Percentiles rank a stretch among this genome's conserved stretches.
Conservation (phyloP, 352 stramenopile species). For the Elongisporangium anandrum region DNA sequence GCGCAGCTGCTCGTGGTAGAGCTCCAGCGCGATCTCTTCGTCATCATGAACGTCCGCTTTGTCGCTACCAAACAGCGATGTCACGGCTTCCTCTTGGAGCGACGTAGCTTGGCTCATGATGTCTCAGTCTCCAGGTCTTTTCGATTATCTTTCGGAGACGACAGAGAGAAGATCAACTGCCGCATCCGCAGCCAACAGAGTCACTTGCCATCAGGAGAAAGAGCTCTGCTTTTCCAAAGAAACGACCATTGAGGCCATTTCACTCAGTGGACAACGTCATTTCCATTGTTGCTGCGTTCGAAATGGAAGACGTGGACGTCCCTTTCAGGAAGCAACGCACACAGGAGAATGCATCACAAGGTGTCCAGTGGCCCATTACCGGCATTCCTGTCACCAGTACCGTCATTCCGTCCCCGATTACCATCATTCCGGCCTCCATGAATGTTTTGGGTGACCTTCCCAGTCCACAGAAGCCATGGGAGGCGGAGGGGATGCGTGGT, state of each 20-base stretch:
- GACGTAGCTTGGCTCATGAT: neutral
- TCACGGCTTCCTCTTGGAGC: neutral
- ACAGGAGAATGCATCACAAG: neutral
- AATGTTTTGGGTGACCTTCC: neutral
- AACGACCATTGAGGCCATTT: neutral
- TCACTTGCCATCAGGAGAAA: neutral
- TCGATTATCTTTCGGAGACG: neutral
- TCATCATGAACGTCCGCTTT: neutral
- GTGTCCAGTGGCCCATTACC: neutral
- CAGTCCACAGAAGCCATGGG: neutral
- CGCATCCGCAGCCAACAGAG: neutral
- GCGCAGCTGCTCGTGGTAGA: slow-evolving; percentile 33
- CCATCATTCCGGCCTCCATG: neutral
- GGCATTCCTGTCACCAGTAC: neutral
- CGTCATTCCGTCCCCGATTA: neutral
- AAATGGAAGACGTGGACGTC: too few relatives aligned
- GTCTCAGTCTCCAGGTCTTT: too few relatives aligned
- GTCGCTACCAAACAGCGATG: neutral
- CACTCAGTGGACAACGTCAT: too few relatives aligned
- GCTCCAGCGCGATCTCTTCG: slow-evolving; percentile 29
- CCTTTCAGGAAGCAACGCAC: too few relatives aligned
- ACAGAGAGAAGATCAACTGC: neutral
- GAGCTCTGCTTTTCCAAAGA: neutral
- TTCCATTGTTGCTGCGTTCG: too few relatives aligned
- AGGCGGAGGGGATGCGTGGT: neutral